Base-by-base conservation (phyloP, 2,329 filamentous ascomycete species). In the Ceratocystis variospora region DNA sequence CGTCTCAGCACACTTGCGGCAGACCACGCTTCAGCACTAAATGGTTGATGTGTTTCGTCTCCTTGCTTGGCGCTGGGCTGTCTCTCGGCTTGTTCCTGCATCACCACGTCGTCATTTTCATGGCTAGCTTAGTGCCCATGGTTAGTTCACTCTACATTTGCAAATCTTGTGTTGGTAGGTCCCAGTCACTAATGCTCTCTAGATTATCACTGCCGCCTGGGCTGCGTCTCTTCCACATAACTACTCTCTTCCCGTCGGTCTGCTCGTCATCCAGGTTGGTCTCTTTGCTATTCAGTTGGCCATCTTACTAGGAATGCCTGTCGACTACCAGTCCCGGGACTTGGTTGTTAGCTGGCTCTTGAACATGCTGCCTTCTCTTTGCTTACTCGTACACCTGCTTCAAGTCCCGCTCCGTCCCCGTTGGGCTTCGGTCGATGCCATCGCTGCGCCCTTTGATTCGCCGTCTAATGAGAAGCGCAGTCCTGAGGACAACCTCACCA, bases 401-500 rank as follows among this genome's bases (percentile, higher is more conserved):
- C 75, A 79, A 28, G 90, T 90, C 87, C 88, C 88, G 5, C 75
- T 91, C 70, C 81, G 88, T 25, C 81, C 88, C 67, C 82, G 84
- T 0, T 72, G 72, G 0, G 72, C 86, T 3, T 76, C 80, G 22
- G 76, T 73, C 2, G 74, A 80, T 7, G 81, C 80, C 0, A 89
- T 92, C 66, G 84, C 85, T 63, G 75, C 76, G 1, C 84, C 81
- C 64, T 76, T 79, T 19, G 69, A 53, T 17, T 25, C 75, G 3
- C 46, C 65, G 37, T 46, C 19, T 19, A 37, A 33, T 19, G 74
- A 79, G 1, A 76, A 88, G n/a, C 86, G 90, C 65, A 84, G 81
- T 46, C 80, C 91, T 0, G 91, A 96, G 73, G 91, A 96, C 70
- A 85, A 88, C 69, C 74, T 96, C 28, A 88, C 81, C 0, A 78